Base-by-base conservation (phyloP, 2,329 filamentous ascomycete species). In the Fusarium albosuccineum region DNA sequence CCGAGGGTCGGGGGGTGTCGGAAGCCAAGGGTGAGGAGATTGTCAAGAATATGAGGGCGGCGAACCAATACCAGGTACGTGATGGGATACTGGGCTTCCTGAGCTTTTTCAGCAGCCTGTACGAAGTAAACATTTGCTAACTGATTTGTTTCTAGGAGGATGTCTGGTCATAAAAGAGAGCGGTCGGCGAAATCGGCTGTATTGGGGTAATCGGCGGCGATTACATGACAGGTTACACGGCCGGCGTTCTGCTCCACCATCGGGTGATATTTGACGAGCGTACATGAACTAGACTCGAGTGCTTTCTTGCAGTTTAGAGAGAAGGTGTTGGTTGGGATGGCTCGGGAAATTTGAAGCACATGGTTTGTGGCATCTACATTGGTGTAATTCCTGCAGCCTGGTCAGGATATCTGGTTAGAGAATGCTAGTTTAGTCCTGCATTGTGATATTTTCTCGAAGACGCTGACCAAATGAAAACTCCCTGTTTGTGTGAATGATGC, bases 11-110 rank as follows among this genome's bases (percentile, higher is more conserved):
- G 55, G 91, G 91, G 51, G 86, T 98, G 60, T 85, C 93, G 2
- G 91, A 95, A 74, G 85, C 91, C 67, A 97, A 97, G 86, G 96
- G 89, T 13, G 96, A 99, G 81, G 95, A 98, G 76, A 90, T 97
- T 74, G 94, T 99, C 64, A 99, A 98, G 88, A 91, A 91, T 73
- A 97, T 99, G 95, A 91, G 96, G 76, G 91, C 92, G 70, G 90
- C 91, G 69, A 97, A 97, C 80, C 93, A 96, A 80, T 99, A 99
- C 85, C 97, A 99, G 86, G 96, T 90, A 87, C 63, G 83, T 81
- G 30, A 33, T 53, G 30, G 36, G 22, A 40, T 37, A 53, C 44
- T 11, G 30, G n/a, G 56, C 61, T 59, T 44, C 29, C 54, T 34
- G 16, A 9, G 39, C 17, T 45, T 37, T 22, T 22, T 22, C 22